Evolutionary conservation across 371 early-diverging fungal genomes (phyloP).

Genomic region (Circinella umbellata): DNA sequence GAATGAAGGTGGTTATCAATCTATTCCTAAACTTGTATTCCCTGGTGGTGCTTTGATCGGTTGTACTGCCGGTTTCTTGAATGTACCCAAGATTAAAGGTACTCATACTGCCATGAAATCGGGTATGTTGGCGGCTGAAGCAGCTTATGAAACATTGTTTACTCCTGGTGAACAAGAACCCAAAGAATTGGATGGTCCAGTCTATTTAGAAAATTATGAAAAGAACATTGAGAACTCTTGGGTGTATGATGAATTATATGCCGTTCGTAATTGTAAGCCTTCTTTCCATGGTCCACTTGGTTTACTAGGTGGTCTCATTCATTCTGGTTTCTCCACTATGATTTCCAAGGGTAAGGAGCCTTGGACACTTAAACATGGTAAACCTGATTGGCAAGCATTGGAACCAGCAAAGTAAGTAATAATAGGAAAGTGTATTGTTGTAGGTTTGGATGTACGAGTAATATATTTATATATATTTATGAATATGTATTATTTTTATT

Average conservation of each 20-base stretch:
- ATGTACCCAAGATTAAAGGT: slow-evolving; percentile 98
- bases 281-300: slow-evolving; percentile 94
- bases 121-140: slow-evolving; percentile 91
- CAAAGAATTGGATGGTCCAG: slow-evolving; percentile 34
- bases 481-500: background rate
- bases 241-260: slow-evolving; percentile 92
- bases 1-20: slow-evolving; percentile 95
- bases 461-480: slow-evolving; percentile 12
- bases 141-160: slow-evolving; percentile 74
- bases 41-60: slow-evolving; percentile 98
- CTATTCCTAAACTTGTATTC: slow-evolving; percentile 93
- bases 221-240: slow-evolving; percentile 83
- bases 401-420: slow-evolving; percentile 64
- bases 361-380: slow-evolving; percentile 92
- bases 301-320: slow-evolving; percentile 85
- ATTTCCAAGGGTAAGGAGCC: slow-evolving; percentile 90
- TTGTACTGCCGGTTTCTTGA: slow-evolving; percentile 96
- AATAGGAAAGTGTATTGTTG: no score
- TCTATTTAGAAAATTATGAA: slow-evolving; percentile 79
- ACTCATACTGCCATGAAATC: slow-evolving; percentile 99
- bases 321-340: slow-evolving; percentile 90
- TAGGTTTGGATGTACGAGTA: no score
- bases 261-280: slow-evolving; percentile 93
- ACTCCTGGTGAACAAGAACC: slow-evolving; percentile 41
- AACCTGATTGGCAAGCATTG: slow-evolving; percentile 84